Conservation (phyloP, 352 stramenopile genomes). For the Pythium pyrilobum region DNA sequence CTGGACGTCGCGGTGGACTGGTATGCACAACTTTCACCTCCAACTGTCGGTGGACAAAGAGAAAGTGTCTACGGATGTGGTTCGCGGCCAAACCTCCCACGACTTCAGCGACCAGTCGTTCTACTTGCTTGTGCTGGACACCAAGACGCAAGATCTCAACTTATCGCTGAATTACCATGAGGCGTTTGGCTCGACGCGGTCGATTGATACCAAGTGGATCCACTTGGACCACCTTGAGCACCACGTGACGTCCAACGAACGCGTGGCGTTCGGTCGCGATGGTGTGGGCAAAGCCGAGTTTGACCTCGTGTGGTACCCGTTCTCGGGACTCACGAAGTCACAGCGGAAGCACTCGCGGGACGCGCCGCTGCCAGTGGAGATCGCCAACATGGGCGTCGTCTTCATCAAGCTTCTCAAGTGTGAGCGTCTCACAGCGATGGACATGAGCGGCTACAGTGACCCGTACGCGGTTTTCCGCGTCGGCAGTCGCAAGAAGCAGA, state of each 20-base stretch:
- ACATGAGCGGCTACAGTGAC: constrained; percentile 38
- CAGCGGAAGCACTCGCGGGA: constrained; percentile 21
- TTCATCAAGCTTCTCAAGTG: constrained; percentile 41
- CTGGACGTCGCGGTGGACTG: constrained; percentile 28
- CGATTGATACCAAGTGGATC: constrained; percentile 44
- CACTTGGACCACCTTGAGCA: constrained; percentile 33
- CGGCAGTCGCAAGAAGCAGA: constrained; percentile 29
- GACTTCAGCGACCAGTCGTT: constrained; percentile 25
- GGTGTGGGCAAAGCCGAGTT: constrained; percentile 32
- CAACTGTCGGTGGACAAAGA: constrained; percentile 30
- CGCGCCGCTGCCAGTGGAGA: constrained; percentile 26
- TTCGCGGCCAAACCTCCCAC: constrained; percentile 22
- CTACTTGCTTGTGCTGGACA: constrained; percentile 31
- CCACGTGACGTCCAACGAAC: constrained; percentile 24
- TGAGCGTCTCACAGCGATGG: constrained; percentile 32
- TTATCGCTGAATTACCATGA: constrained; percentile 37
- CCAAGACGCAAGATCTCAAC: constrained; percentile 38
- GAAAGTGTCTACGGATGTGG: constrained; percentile 18
- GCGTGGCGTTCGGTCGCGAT: constrained; percentile 31
- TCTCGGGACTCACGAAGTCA: constrained; percentile 19
- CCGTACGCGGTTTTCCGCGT: constrained; percentile 43
- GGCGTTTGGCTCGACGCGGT: constrained; percentile 21
- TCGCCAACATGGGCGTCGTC: constrained; percentile 33
- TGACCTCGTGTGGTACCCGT: constrained; percentile 38
- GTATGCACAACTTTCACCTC: constrained; percentile 28